Percentiles rank a stretch among this genome's conserved stretches.
These are phyloP conservation scores for Rosellinia necatrix DNA, from an alignment of 2,329 filamentous ascomycete species.

Conservation along the genomic window DNA sequence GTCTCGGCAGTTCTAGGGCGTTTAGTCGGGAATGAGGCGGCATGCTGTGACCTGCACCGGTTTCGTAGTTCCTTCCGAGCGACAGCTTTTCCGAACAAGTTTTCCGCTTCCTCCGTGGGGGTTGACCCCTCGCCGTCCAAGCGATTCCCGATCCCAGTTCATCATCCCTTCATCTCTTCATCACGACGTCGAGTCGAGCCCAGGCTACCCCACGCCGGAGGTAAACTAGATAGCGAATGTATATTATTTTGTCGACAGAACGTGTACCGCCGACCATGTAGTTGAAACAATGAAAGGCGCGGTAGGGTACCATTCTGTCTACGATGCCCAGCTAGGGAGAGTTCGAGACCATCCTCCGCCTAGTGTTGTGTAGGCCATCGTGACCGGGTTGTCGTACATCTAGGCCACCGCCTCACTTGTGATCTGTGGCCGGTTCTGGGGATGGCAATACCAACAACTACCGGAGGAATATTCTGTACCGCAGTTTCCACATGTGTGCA, in stretches of 20 bases:
- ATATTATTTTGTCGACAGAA: conserved; percentile 1
- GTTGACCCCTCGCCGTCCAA: background rate
- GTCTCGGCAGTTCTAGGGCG: conserved; percentile 13
- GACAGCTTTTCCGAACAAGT: conserved; percentile 13
- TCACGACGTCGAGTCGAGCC: conserved; percentile 14
- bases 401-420: conserved; percentile 8
- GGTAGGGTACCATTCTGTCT: conserved; percentile 20
- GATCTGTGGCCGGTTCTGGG: conserved; percentile 37
- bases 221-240: conserved; percentile 13
- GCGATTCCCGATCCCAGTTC: conserved; percentile 1
- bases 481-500: conserved; percentile 43
- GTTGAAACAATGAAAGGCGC: conserved; percentile 14
- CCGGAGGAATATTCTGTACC: conserved; percentile 43
- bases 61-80: conserved; percentile 13
- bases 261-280: conserved; percentile 12
- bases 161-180: conserved; percentile 21
- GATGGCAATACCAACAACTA: conserved; percentile 46
- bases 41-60: conserved; percentile 18
- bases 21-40: background rate
- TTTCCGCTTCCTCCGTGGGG: background rate
- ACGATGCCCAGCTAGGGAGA: conserved; percentile 11
- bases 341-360: conserved; percentile 20
- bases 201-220: background rate
- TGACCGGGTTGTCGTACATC: conserved; percentile 18
- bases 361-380: conserved; percentile 13